phyloP scores from a whole-genome alignment of 345 rosid species.

The Acer campestre region DNA sequence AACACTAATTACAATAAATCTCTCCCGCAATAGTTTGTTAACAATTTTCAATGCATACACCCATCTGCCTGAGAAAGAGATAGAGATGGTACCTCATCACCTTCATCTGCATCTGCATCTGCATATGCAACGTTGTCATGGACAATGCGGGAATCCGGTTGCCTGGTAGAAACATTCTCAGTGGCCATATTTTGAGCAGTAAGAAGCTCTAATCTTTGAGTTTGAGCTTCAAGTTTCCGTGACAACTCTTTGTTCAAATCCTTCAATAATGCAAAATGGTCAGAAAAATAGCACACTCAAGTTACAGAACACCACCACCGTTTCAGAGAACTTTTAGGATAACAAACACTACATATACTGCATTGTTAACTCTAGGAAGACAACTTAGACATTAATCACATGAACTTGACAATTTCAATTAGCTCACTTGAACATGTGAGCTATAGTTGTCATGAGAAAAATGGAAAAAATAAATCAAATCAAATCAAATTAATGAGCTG shows the following conservation, averaged over 20 bases:
- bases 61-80: conserved; percentile 9
- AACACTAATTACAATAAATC: background rate
- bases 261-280: conserved; percentile 43
- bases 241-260: conserved; percentile 84
- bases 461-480: background rate
- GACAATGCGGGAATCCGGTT: conserved; percentile 44
- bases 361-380: background rate
- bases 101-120: conserved; percentile 98
- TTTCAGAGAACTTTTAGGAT: background rate
- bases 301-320: background rate
- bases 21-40: background rate
- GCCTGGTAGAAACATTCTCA: conserved; percentile 53
- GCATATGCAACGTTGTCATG: conserved; percentile 72
- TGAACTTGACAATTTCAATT: background rate
- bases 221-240: conserved; percentile 83
- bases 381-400: conserved; percentile 1
- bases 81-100: conserved; percentile 77
- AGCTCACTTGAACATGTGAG: too few species aligned
- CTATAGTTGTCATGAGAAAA: too few species aligned
- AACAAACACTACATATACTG: background rate
- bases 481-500: too few species aligned
- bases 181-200: conserved; percentile 77
- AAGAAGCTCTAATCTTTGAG: conserved; percentile 91
- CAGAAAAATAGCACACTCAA: background rate
- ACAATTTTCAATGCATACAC: background rate